Percentiles rank a stretch among this genome's conserved stretches.
phyloP scores from a whole-genome alignment of 768 basidiomycete genomes.

The Hygrocybe coccinea region DNA sequence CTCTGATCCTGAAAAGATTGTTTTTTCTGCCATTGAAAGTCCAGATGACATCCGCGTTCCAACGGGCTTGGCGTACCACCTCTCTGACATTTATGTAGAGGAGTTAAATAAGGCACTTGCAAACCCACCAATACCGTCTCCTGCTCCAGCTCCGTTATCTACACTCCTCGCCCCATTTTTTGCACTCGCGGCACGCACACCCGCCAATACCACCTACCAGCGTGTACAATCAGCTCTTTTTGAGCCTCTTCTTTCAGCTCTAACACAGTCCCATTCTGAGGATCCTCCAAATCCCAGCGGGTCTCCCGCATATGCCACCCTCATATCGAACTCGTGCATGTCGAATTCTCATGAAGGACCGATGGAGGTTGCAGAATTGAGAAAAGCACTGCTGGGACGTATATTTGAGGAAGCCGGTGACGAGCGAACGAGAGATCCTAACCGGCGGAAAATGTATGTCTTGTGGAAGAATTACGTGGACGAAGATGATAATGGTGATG shows the following conservation, averaged over 20 bases:
- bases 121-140: slow-evolving; percentile 22
- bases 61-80: slow-evolving; percentile 72
- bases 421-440: slow-evolving; percentile 69
- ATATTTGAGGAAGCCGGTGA: slow-evolving; percentile 74
- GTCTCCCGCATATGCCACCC: slow-evolving; percentile 32
- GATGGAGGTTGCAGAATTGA: slow-evolving; percentile 36
- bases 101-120: slow-evolving; percentile 73
- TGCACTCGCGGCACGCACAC: slow-evolving; percentile 62
- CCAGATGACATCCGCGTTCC: slow-evolving; percentile 71
- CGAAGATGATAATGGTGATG: slow-evolving; percentile 30
- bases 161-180: slow-evolving; percentile 60
- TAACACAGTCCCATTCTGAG: slow-evolving; percentile 34
- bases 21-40: slow-evolving; percentile 34
- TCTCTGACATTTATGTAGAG: slow-evolving; percentile 84
- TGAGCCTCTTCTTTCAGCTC: slow-evolving; percentile 58
- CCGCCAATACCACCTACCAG: slow-evolving; percentile 59
- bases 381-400: slow-evolving; percentile 50
- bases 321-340: slow-evolving; percentile 53
- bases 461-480: slow-evolving; percentile 66
- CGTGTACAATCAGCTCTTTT: slow-evolving; percentile 68
- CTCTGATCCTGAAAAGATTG: not conserved
- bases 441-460: slow-evolving; percentile 77
- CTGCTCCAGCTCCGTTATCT: slow-evolving; percentile 45
- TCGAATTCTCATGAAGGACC: slow-evolving; percentile 39
- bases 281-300: slow-evolving; percentile 45